phyloP scores from a whole-genome alignment of 2,329 filamentous ascomycete species.

The Alternaria sp. region DNA sequence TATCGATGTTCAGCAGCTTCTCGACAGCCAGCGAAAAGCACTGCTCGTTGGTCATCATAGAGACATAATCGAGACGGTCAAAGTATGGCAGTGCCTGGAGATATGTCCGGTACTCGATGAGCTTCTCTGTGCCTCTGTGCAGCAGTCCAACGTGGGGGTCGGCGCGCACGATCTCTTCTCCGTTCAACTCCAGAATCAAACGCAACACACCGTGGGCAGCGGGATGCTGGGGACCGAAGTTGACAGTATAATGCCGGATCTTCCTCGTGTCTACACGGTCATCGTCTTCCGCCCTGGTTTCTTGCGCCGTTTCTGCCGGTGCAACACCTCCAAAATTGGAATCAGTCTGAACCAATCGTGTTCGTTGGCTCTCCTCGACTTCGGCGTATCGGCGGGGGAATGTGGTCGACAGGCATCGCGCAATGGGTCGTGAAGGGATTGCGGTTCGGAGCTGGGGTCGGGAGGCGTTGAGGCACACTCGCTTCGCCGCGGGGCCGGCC shows the following conservation, averaged over 20 bases:
- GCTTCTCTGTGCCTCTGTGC: conserved; percentile 97
- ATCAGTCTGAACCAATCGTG: conserved; percentile 71
- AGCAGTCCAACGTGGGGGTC: conserved; percentile 97
- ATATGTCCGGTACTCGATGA: conserved; percentile 99
- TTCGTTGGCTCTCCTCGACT: conserved; percentile 59
- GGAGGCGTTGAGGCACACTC: conserved; percentile 66
- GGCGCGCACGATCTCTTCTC: conserved; percentile 95
- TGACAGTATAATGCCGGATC: conserved; percentile 98
- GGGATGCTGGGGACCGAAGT: conserved; percentile 98
- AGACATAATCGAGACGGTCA: conserved; percentile 97
- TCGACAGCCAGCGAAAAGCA: conserved; percentile 95
- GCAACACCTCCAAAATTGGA: conserved; percentile 65
- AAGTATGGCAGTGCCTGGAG: conserved; percentile 98
- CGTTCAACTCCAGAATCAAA: conserved; percentile 95
- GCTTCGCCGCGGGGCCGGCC: conserved; percentile 74
- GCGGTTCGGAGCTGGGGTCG: conserved; percentile 54
- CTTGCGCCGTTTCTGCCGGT: conserved; percentile 55
- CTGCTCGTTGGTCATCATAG: conserved; percentile 99
- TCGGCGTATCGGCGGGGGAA: conserved; percentile 69
- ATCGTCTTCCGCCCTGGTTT: conserved; percentile 58
- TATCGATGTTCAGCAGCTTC: conserved; percentile 96
- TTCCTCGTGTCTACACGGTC: conserved; percentile 71
- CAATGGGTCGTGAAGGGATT: conserved; percentile 55
- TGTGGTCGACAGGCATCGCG: conserved; percentile 72
- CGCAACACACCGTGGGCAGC: conserved; percentile 98